Base-by-base conservation (phyloP, 441 rosid genomes). In the Eutrema salsugineum region DNA sequence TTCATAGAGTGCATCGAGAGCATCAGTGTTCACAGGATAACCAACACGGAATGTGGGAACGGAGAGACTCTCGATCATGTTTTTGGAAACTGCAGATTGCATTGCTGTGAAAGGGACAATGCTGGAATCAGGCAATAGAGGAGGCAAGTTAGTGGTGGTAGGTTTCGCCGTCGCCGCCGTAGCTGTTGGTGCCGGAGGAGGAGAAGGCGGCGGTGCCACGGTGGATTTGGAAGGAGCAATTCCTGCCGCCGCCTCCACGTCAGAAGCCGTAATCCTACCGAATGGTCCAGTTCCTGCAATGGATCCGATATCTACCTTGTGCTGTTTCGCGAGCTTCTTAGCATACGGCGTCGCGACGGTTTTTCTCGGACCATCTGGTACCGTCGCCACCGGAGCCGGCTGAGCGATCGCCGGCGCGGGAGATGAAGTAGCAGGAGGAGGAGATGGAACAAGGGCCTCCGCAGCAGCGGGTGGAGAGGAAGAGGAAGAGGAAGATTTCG, bases 1-100 rank as follows among this genome's bases (percentile, higher is more conserved):
- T 83, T 78, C 85, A 67, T 95, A 93, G 1, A 95, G 78, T n/a
- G 89, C 91, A 76, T 95, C 97, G n/a, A 95, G 92, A 9, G 94
- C 98, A 82, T 91, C 91, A 0, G 97, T 89, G 0, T 78, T 71
- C 59, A 91, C 81, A 0, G 98, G 95, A 78, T 91, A 95, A 51
- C 97, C 98, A 60, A 95, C 99, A 42, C 99, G 86, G 65, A 95
- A 95, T 19, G 95, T 84, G 5, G 98, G 97, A 47, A 95, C 97
- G 0, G 88, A 80, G 75, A 93, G 97, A 73, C 98, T 91, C 66
- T 86, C 90, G 66, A 87, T 36, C 98, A 95, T 93, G 80, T 93
- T 93, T 78, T 85, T 93, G 0, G 96, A 86, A 2, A 93, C 97
- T 0, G 97, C 97, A 16, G 88, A 64, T 74, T 95, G 98, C 97